Percentiles rank a stretch among this genome's conserved stretches.
phyloP scores from a whole-genome alignment of 441 rosid species.

The Jatropha podagrica region DNA sequence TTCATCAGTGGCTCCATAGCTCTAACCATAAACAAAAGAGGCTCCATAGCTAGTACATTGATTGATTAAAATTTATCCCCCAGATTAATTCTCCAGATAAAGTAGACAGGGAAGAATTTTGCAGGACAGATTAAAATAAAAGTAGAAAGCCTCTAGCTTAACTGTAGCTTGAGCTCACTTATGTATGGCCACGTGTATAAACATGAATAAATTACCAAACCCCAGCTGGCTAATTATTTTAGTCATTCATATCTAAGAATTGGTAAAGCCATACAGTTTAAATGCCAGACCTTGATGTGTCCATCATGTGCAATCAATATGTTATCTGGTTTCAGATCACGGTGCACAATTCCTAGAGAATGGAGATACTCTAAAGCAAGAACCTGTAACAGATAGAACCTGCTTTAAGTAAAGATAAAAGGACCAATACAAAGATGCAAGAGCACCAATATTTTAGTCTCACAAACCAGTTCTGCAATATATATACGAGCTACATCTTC shows the following conservation, averaged over 20 bases:
- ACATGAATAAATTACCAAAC: neutral
- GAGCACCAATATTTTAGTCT: slow-evolving; percentile 20
- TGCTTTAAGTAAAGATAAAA: slow-evolving; percentile 11
- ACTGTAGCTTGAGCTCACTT: neutral
- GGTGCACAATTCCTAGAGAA: slow-evolving; percentile 76
- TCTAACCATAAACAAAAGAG: neutral
- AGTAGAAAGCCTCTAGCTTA: neutral
- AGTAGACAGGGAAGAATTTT: neutral
- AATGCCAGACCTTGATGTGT: slow-evolving; percentile 75
- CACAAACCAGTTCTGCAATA: slow-evolving; percentile 79
- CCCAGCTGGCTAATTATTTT: neutral
- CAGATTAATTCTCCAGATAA: neutral
- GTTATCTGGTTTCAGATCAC: slow-evolving; percentile 90
- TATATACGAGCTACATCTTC: slow-evolving; percentile 80
- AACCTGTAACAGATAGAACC: slow-evolving; percentile 51
- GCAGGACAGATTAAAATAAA: neutral
- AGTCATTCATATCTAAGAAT: slow-evolving; percentile 5
- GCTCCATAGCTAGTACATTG: neutral
- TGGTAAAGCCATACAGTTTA: slow-evolving; percentile 18
- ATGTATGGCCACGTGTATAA: neutral
- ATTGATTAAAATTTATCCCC: neutral
- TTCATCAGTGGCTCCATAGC: too few relatives aligned
- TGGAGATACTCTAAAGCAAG: slow-evolving; percentile 91
- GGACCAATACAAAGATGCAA: slow-evolving; percentile 11
- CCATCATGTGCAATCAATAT: slow-evolving; percentile 84